Conservation (phyloP, 139 green algal species). For the Mesotaenium endlicherianum region DNA sequence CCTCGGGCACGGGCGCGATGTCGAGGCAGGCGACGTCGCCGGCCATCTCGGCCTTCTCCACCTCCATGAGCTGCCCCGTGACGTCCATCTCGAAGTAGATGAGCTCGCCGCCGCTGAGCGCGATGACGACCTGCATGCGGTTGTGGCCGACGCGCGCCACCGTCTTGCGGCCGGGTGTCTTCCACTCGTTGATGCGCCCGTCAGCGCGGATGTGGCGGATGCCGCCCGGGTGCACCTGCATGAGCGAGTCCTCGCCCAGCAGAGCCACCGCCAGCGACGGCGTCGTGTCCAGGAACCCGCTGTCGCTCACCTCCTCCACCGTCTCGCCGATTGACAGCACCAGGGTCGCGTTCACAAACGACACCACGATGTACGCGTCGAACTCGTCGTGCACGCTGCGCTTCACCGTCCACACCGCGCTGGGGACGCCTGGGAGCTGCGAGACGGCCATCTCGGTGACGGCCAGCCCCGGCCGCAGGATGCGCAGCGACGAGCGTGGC, state of each 20-base stretch:
- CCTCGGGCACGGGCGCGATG: conserved; percentile 78
- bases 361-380: conserved; percentile 96
- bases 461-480: conserved; percentile 87
- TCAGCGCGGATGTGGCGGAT: conserved; percentile 90
- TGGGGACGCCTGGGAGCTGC: conserved; percentile 81
- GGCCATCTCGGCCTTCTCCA: conserved; percentile 87
- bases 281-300: conserved; percentile 80
- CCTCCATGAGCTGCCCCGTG: conserved; percentile 80
- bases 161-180: conserved; percentile 71
- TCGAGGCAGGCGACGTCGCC: conserved; percentile 85
- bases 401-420: conserved; percentile 83
- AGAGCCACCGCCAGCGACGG: conserved; percentile 61
- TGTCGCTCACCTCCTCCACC: conserved; percentile 94
- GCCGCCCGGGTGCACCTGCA: conserved; percentile 80
- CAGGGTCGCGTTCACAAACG: conserved; percentile 94
- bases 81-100: conserved; percentile 95
- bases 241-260: conserved; percentile 86
- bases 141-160: conserved; percentile 57
- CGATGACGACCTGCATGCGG: conserved; percentile 64
- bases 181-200: conserved; percentile 94
- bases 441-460: conserved; percentile 91
- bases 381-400: conserved; percentile 70
- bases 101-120: conserved; percentile 85
- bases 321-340: conserved; percentile 92
- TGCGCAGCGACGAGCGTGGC: conserved; percentile 72